These are phyloP conservation scores for Cyclotella choctawhatcheeana DNA, from an alignment of 108 stramenopile species.

Conservation along the genomic window DNA sequence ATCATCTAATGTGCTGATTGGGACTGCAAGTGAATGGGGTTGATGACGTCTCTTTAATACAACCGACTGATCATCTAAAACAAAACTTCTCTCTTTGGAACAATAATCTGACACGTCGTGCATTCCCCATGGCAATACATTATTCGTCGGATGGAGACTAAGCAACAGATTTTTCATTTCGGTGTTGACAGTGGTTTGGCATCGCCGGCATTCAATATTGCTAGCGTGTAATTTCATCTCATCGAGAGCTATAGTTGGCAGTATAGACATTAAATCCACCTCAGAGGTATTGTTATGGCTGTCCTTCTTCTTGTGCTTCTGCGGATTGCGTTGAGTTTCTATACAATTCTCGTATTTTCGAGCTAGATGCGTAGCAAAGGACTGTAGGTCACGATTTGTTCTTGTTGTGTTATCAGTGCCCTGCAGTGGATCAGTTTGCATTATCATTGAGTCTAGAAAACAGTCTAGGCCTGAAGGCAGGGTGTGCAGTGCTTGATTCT, in stretches of 20 bases:
- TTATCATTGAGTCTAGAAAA: constrained; percentile 31
- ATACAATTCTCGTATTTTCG: constrained; percentile 23
- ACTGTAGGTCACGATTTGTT: constrained; percentile 20
- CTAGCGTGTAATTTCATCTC: constrained; percentile 10
- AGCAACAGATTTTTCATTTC: not conserved
- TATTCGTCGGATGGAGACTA: not conserved
- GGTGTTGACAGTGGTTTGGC: constrained; percentile 17
- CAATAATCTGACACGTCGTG: not conserved
- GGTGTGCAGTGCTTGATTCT: not conserved
- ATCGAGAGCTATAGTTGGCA: constrained; percentile 33
- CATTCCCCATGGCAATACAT: not conserved
- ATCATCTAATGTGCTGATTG: not conserved
- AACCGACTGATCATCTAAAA: constrained; percentile 2
- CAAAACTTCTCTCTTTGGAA: not conserved
- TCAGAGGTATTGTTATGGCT: not conserved
- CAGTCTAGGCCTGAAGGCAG: not conserved
- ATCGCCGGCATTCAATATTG: constrained; percentile 19
- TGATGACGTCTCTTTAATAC: not conserved
- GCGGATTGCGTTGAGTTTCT: not conserved
- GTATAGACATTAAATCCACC: constrained; percentile 9
- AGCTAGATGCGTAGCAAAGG: constrained; percentile 12
- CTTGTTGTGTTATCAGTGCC: not conserved
- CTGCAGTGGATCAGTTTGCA: not conserved
- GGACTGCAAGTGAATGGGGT: not conserved
- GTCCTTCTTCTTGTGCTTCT: constrained; percentile 6